Evolutionary conservation across 139 green algal genomes (phyloP).

Genomic region (Closterium sp.): DNA sequence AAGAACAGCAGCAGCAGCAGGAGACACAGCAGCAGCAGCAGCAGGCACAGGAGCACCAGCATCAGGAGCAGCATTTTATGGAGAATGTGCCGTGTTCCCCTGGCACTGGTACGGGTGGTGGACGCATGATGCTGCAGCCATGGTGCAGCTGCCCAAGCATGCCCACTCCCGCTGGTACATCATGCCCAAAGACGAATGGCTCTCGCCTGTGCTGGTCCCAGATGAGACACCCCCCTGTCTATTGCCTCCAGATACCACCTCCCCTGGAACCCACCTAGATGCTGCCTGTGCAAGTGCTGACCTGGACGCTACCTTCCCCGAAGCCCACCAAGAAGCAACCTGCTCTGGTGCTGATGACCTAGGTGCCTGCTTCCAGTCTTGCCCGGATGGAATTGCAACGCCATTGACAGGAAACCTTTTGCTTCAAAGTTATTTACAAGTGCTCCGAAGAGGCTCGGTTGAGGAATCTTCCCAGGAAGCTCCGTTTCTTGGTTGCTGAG

Average conservation of each 20-base stretch:
- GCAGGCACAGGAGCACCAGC: not conserved
- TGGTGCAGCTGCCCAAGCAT: not conserved
- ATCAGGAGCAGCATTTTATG: not conserved
- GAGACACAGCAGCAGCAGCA: not conserved
- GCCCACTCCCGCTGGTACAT: conserved; percentile 19
- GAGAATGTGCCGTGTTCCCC: not conserved
- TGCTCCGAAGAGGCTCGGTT: not conserved
- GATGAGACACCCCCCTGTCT: not conserved
- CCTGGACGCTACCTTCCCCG: not conserved
- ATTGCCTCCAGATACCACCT: not conserved
- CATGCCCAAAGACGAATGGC: conserved; percentile 20
- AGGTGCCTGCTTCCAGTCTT: not conserved
- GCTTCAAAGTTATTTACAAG: not conserved
- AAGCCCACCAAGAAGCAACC: too few species aligned
- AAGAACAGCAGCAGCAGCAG: not conserved
- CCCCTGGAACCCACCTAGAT: not conserved
- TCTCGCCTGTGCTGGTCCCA: conserved; percentile 15
- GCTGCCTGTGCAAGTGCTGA: not conserved
- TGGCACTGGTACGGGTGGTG: conserved; percentile 34
- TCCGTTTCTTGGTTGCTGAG: not conserved
- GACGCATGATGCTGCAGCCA: conserved; percentile 7
- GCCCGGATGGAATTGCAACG: not conserved
- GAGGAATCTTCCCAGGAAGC: not conserved
- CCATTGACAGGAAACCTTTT: not conserved
- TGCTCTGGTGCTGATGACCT: too few species aligned